These are phyloP conservation scores for Dendrobium chrysotoxum DNA, from an alignment of 106 monocot species.

Conservation along the genomic window DNA sequence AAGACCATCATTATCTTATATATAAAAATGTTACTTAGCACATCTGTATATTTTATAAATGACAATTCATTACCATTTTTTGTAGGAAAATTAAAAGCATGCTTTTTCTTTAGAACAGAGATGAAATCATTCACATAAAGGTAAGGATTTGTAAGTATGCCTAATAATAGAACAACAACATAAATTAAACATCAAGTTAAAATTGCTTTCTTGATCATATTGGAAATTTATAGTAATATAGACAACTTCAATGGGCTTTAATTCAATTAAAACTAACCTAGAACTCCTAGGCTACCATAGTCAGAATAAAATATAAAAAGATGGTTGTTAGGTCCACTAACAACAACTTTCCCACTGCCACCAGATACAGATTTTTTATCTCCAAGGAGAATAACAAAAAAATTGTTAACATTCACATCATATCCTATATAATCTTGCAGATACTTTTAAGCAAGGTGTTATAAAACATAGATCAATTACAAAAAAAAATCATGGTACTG, in stretches of 20 bases:
- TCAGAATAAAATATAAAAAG: neutral
- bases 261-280: constrained; percentile 42
- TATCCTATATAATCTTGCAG: constrained; percentile 23
- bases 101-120: constrained; percentile 59
- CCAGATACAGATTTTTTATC: too few species aligned
- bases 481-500: neutral
- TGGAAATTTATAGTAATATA: too few species aligned
- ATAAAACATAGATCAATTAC: neutral
- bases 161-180: constrained; percentile 21
- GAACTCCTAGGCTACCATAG: constrained; percentile 81
- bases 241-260: too few species aligned
- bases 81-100: constrained; percentile 59
- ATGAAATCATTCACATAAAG: constrained; percentile 70
- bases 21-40: neutral
- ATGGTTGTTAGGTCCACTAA: too few species aligned
- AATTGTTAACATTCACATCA: too few species aligned
- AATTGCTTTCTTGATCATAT: too few species aligned
- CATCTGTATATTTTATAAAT: neutral
- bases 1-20: neutral
- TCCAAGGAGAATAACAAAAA: too few species aligned
- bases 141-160: constrained; percentile 80
- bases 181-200: neutral
- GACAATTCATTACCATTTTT: constrained; percentile 53
- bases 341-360: too few species aligned
- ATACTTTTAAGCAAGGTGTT: neutral